A percentile compares a stretch with the other conserved stretches of the same genome.
These are phyloP conservation scores for Claviceps citrina DNA, from an alignment of 2,329 filamentous ascomycete species.

Conservation along the genomic window DNA sequence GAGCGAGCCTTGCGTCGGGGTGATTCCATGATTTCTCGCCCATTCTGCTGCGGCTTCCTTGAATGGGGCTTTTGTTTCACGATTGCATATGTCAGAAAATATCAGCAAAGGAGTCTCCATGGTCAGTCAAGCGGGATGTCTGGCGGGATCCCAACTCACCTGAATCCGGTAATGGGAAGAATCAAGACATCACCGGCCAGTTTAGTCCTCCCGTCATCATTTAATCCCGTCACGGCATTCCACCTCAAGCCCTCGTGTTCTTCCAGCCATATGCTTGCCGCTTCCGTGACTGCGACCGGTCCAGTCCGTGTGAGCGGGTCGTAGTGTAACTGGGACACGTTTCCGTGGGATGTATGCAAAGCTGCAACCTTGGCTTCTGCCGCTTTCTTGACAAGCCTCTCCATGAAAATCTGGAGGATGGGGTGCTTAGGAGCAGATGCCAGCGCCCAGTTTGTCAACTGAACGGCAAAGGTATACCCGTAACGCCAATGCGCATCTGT, in stretches of 20 bases:
- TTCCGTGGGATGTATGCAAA: not conserved
- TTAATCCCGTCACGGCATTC: slow-evolving; percentile 10
- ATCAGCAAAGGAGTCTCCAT: not conserved
- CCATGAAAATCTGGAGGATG: slow-evolving; percentile 8
- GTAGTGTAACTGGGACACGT: slow-evolving; percentile 2
- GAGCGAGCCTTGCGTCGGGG: slow-evolving; percentile 9
- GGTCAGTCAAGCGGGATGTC: too few relatives aligned
- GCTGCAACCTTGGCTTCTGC: slow-evolving; percentile 1
- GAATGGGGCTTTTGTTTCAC: slow-evolving; percentile 6
- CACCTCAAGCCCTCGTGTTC: slow-evolving; percentile 8
- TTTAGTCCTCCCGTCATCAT: slow-evolving; percentile 10
- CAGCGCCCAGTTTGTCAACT: slow-evolving; percentile 12
- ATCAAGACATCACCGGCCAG: slow-evolving; percentile 10
- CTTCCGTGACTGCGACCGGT: slow-evolving; percentile 11
- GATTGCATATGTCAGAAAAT: not conserved
- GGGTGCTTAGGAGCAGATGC: slow-evolving; percentile 10
- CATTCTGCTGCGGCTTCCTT: slow-evolving; percentile 9
- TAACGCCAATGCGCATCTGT: slow-evolving; percentile 11
- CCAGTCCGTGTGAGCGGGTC: slow-evolving; percentile 12
- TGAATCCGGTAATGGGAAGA: slow-evolving; percentile 12
- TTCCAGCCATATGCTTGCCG: slow-evolving; percentile 10
- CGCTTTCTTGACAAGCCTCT: slow-evolving; percentile 6
- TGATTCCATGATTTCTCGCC: slow-evolving; percentile 10
- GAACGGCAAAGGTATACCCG: slow-evolving; percentile 11
- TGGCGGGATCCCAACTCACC: slow-evolving; percentile 5